These are phyloP conservation scores for Phytophthora tentaculata DNA, from an alignment of 352 stramenopile species.

Conservation along the genomic window DNA sequence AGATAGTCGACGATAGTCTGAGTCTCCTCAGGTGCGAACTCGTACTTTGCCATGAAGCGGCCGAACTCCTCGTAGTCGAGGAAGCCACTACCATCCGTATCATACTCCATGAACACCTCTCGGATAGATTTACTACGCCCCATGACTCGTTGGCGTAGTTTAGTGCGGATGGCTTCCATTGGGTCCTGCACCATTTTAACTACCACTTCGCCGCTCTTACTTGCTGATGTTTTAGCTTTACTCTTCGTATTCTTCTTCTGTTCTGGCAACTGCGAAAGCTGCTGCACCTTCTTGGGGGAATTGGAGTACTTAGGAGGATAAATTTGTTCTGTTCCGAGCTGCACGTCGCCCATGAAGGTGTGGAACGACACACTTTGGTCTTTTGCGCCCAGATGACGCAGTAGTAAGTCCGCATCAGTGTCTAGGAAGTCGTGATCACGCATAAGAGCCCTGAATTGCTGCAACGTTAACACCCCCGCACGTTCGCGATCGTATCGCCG, in stretches of 20 bases:
- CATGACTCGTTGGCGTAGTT: slow-evolving; percentile 71
- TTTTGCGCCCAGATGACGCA: slow-evolving; percentile 48
- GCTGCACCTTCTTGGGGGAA: slow-evolving; percentile 25
- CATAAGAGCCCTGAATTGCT: slow-evolving; percentile 59
- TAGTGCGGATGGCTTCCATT: slow-evolving; percentile 61
- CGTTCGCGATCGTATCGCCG: slow-evolving; percentile 64
- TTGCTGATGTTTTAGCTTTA: slow-evolving; percentile 14
- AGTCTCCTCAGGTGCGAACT: slow-evolving; percentile 56
- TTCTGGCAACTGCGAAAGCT: slow-evolving; percentile 2
- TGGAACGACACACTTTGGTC: slow-evolving; percentile 58
- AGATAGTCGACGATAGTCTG: slow-evolving; percentile 54
- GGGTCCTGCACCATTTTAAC: slow-evolving; percentile 34
- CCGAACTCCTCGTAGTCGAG: slow-evolving; percentile 76
- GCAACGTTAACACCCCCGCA: slow-evolving; percentile 43
- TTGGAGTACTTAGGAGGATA: slow-evolving; percentile 37
- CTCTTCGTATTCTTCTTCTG: slow-evolving; percentile 16
- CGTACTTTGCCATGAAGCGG: slow-evolving; percentile 70
- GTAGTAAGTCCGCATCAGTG: slow-evolving; percentile 51
- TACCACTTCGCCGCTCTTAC: slow-evolving; percentile 8
- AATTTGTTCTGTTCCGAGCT: slow-evolving; percentile 44
- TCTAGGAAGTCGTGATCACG: slow-evolving; percentile 65
- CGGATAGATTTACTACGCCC: slow-evolving; percentile 76
- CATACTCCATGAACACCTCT: slow-evolving; percentile 76
- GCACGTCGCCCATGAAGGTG: slow-evolving; percentile 50
- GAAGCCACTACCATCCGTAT: slow-evolving; percentile 58